Evolutionary conservation across 805 yeast genomes (phyloP), one percentile per base, ranked within the genome.

Genomic region (Candida silvatica): DNA sequence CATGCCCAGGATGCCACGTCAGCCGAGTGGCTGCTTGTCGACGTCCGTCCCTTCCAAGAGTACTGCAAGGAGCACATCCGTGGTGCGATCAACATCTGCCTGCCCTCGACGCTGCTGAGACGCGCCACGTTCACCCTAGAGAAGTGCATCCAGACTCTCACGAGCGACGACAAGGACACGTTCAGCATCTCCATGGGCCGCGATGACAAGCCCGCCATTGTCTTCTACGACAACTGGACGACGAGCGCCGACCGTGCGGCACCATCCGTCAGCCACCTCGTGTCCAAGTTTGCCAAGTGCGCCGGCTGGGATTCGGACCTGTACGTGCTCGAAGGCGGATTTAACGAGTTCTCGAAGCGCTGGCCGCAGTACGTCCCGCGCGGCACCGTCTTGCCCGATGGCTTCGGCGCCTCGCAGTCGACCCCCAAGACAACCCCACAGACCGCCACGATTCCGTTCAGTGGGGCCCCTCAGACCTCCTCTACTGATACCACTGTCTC

Each of bases 71-170:
- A 66, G 3, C 86, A 79, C 41, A 56, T 90, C 9, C 48, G 46
- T 4, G 63, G 69, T 28, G 71, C 97, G 1, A 62, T 84, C 30
- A 85, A 85, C 52, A 69, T 90, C 25, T 84, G 94, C 54, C 59
- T 88, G 11, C 97, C 97, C 2, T 80, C 95, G n/a, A 88, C 97
- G 0, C 63, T 88, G 28, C 61, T 88, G 42, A 82, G 78, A 52
- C 69, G 97, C 43, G 63, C 76, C 22, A 80, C 78, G 35, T 88
- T 83, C 48, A 75, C 77, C 3, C 61, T 88, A 37, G 61, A 60
- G 31, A 67, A 76, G 48, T 76, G 85, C 45, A 58, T 81, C 17
- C 73, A 70, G 34, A 77, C 83, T 20, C 56, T 81, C 33, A 74
- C 84, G 0, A 45, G 57, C 4, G 59, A 61, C 37, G 87, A 79